Conservation (phyloP, 495 filamentous ascomycete species). For the Lophiotrema nucula region DNA sequence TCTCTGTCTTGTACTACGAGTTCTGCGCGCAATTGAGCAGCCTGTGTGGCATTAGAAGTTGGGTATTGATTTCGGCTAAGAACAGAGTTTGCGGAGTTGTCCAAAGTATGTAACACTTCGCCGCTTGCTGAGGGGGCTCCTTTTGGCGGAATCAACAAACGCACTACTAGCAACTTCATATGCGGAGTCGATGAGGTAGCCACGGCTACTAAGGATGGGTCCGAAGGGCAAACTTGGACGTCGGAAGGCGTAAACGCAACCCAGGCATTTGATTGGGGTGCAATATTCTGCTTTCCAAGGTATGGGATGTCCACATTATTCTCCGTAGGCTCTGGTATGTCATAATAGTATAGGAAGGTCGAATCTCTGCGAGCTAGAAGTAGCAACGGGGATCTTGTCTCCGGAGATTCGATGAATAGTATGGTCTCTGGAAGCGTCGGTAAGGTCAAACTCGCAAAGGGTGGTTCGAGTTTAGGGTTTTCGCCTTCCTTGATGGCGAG, state of each 20-base stretch:
- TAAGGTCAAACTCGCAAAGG: slow-evolving; percentile 51
- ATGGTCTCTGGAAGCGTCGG: slow-evolving; percentile 63
- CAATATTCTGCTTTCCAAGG: slow-evolving; percentile 61
- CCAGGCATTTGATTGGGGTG: slow-evolving; percentile 65
- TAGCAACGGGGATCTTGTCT: slow-evolving; percentile 48
- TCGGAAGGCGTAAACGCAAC: slow-evolving; percentile 61
- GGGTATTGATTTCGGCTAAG: not conserved
- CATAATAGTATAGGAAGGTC: slow-evolving; percentile 61
- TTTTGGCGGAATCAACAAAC: slow-evolving; percentile 53
- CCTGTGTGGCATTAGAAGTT: slow-evolving; percentile 41
- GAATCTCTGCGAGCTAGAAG: slow-evolving; percentile 61
- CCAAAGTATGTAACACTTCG: too few relatives aligned
- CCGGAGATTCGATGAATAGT: slow-evolving; percentile 53
- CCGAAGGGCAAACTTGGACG: slow-evolving; percentile 55
- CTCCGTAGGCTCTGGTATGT: slow-evolving; percentile 33
- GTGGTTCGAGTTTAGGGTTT: slow-evolving; percentile 32
- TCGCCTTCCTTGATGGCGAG: slow-evolving; percentile 9
- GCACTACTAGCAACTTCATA: slow-evolving; percentile 66
- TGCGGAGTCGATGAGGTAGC: slow-evolving; percentile 62
- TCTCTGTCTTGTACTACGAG: slow-evolving; percentile 56
- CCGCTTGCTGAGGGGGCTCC: too few relatives aligned
- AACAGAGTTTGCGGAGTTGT: not conserved
- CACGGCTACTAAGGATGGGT: slow-evolving; percentile 58
- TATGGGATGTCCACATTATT: not conserved
- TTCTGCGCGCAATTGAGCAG: slow-evolving; percentile 50